Percentiles rank a stretch among this genome's conserved stretches.
These are phyloP conservation scores for Fusarium camptoceras DNA, from an alignment of 2,329 filamentous ascomycete species.

Conservation along the genomic window DNA sequence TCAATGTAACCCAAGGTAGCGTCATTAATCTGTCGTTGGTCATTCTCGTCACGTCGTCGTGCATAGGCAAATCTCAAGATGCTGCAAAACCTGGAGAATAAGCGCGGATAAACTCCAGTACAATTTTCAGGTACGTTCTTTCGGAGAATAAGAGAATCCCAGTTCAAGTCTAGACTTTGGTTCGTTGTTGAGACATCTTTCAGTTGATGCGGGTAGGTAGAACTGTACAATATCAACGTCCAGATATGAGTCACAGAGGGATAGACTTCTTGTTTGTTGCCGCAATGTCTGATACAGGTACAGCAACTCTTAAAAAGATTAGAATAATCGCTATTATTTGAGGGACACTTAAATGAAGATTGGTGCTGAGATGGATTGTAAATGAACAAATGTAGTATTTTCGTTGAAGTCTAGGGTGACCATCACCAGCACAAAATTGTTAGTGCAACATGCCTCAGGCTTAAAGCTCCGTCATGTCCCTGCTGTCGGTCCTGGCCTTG, in stretches of 20 bases:
- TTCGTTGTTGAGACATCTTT: not conserved
- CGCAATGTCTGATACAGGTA: not conserved
- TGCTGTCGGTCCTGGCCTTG: constrained; percentile 6
- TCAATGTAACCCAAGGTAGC: constrained; percentile 12
- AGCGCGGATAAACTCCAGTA: not conserved
- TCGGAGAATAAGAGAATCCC: not conserved
- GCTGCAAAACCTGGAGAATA: not conserved
- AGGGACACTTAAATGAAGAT: not conserved
- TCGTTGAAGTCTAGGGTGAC: not conserved
- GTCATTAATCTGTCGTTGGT: constrained; percentile 4
- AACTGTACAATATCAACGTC: not conserved
- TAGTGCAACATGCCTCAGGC: constrained; percentile 36
- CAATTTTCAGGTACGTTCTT: not conserved
- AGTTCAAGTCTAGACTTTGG: not conserved
- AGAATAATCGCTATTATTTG: not conserved
- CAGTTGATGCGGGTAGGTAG: not conserved
- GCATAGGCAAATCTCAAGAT: constrained; percentile 14
- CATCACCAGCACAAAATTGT: constrained; percentile 1
- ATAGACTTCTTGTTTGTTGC: not conserved
- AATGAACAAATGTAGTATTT: not conserved
- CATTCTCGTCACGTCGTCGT: constrained; percentile 1
- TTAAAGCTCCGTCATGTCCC: constrained; percentile 10
- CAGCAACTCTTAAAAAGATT: not conserved
- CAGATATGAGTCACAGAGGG: not conserved
- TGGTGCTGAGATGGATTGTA: not conserved